Evolutionary conservation across 192 early-diverging fungal genomes (phyloP).

Genomic region (Geranomyces michiganensis): DNA sequence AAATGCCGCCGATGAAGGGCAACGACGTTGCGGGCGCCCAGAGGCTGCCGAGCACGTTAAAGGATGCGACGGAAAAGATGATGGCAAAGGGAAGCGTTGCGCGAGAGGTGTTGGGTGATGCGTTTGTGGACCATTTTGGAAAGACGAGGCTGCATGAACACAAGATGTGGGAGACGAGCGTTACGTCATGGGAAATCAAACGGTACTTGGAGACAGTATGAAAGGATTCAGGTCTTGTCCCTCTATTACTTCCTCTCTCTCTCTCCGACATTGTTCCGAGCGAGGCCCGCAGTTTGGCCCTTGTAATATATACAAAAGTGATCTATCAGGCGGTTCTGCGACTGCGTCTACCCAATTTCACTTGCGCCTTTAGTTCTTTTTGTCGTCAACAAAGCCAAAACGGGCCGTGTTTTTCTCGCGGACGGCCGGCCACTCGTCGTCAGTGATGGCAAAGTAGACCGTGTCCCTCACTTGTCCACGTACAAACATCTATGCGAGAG

Average conservation of each 20-base stretch:
- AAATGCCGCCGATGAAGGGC: conserved; percentile 30
- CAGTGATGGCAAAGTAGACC: neutral
- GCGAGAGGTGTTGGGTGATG: conserved; percentile 70
- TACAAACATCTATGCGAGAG: neutral
- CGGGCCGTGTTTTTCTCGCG: neutral
- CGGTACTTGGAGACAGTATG: conserved; percentile 49
- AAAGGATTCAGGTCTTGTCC: neutral
- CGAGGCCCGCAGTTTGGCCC: too few species aligned
- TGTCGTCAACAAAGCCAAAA: conserved; percentile 3
- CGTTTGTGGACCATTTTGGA: conserved; percentile 78
- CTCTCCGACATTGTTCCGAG: too few species aligned
- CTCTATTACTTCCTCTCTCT: too few species aligned
- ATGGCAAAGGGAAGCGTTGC: conserved; percentile 65
- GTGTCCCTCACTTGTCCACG: neutral
- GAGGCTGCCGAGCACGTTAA: conserved; percentile 60
- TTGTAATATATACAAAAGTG: too few species aligned
- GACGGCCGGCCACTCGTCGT: neutral
- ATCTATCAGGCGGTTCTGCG: too few species aligned
- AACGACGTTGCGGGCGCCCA: conserved; percentile 32
- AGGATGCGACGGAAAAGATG: conserved; percentile 72
- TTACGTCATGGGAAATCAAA: conserved; percentile 72
- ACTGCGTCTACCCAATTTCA: too few species aligned
- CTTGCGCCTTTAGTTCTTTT: too few species aligned
- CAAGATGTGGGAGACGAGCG: conserved; percentile 70
- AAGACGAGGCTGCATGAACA: conserved; percentile 75